These are phyloP conservation scores for Alternaria novae-zelandiae DNA, from an alignment of 2,329 filamentous ascomycete species.

Conservation along the genomic window DNA sequence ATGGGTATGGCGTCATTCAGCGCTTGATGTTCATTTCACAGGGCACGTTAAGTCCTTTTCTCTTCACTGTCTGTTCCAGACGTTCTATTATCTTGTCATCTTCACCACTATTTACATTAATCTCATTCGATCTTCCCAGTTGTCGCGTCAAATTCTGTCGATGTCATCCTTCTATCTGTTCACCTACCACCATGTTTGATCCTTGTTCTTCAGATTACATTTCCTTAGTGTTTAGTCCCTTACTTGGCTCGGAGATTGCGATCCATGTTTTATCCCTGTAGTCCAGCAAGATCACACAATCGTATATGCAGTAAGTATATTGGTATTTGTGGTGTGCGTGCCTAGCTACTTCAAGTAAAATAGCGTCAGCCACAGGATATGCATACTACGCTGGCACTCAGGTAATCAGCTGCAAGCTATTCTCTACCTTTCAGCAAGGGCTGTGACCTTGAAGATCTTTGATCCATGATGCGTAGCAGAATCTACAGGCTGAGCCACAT, in stretches of 20 bases:
- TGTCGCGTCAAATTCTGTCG: neutral
- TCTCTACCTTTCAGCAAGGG: neutral
- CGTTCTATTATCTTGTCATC: neutral
- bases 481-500: neutral
- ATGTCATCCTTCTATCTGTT: neutral
- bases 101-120: conserved; percentile 15
- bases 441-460: neutral
- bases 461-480: neutral
- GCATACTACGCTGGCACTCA: neutral
- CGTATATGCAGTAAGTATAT: neutral
- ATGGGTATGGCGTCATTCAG: neutral
- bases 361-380: neutral
- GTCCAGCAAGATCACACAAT: neutral
- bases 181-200: neutral
- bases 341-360: neutral
- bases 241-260: neutral
- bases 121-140: conserved; percentile 4
- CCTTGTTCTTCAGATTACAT: neutral
- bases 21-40: neutral
- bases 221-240: neutral
- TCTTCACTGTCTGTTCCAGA: neutral
- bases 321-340: neutral
- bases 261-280: neutral
- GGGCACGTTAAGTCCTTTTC: neutral
- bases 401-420: neutral